phyloP scores from a whole-genome alignment of 2,329 filamentous ascomycete genomes.

The Paramyrothecium sp. region DNA sequence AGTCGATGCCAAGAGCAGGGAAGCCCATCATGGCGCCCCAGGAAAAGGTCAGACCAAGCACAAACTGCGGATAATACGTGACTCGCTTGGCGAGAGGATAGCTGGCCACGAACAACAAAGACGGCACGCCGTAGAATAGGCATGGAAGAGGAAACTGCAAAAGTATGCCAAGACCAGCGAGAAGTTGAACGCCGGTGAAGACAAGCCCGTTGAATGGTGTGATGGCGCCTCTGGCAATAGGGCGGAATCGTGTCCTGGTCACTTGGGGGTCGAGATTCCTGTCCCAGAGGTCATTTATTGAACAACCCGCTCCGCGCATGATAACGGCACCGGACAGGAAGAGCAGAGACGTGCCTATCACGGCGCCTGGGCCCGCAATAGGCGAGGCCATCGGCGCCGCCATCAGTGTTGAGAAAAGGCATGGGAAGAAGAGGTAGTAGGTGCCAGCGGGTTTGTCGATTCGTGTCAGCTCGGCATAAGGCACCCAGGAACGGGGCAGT shows the following conservation, averaged over 20 bases:
- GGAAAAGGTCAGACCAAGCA: conserved; percentile 81
- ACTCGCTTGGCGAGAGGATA: conserved; percentile 86
- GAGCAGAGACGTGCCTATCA: conserved; percentile 63
- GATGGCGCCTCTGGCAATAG: conserved; percentile 77
- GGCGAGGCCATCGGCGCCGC: conserved; percentile 69
- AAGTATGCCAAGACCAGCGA: conserved; percentile 70
- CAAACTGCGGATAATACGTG: conserved; percentile 83
- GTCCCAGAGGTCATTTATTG: conserved; percentile 90
- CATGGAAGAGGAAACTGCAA: conserved; percentile 74
- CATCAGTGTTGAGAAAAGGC: conserved; percentile 79
- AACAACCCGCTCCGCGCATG: conserved; percentile 86
- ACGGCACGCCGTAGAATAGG: conserved; percentile 76
- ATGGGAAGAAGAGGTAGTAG: conserved; percentile 84
- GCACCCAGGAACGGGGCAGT: conserved; percentile 69
- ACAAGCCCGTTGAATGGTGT: conserved; percentile 68
- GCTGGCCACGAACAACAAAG: conserved; percentile 67
- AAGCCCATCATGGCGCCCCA: conserved; percentile 91
- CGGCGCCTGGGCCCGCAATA: conserved; percentile 56
- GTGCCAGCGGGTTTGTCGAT: conserved; percentile 80
- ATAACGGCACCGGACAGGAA: conserved; percentile 77
- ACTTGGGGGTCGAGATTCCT: conserved; percentile 83
- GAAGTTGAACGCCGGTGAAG: conserved; percentile 72
- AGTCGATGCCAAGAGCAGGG: conserved; percentile 74
- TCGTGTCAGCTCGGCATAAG: conserved; percentile 79
- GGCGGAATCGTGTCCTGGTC: conserved; percentile 70